Conservation (phyloP, 345 rosid species). For the Salix dunnii region DNA sequence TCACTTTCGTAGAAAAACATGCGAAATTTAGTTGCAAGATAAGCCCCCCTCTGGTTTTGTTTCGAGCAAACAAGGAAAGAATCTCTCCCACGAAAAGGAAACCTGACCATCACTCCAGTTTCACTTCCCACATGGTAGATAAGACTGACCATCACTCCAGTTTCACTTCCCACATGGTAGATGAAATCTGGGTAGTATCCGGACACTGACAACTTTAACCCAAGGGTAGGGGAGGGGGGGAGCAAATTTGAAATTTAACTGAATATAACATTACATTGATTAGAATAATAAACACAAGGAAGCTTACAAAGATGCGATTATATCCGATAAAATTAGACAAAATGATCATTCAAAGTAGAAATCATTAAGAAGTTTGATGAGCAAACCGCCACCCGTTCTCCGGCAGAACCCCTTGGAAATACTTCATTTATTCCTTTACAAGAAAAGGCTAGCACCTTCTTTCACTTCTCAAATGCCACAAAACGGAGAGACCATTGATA, state of each 20-base stretch:
- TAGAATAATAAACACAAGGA: not conserved
- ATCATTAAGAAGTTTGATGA: constrained; percentile 2
- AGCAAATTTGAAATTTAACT: not conserved
- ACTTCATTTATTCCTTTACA: constrained; percentile 23
- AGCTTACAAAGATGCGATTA: not conserved
- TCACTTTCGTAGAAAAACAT: too few relatives aligned
- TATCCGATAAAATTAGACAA: not conserved
- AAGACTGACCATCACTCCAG: too few relatives aligned
- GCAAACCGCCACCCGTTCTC: constrained; percentile 28
- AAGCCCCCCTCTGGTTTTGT: too few relatives aligned
- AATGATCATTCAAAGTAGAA: constrained; percentile 10
- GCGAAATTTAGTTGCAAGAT: too few relatives aligned
- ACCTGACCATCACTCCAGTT: too few relatives aligned
- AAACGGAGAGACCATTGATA: constrained; percentile 22
- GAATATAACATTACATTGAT: constrained; percentile 17
- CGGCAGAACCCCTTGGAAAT: constrained; percentile 27
- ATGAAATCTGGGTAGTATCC: too few relatives aligned
- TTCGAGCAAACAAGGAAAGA: too few relatives aligned
- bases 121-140: too few relatives aligned
- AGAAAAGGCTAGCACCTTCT: not conserved
- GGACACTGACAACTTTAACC: too few relatives aligned
- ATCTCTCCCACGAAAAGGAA: too few relatives aligned
- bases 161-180: too few relatives aligned
- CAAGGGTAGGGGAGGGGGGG: too few relatives aligned
- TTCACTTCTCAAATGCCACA: constrained; percentile 10